A percentile compares a stretch with the other conserved stretches of the same genome.
These are phyloP conservation scores for Pholiota microspora DNA, from an alignment of 768 basidiomycete genomes.

Conservation along the genomic window DNA sequence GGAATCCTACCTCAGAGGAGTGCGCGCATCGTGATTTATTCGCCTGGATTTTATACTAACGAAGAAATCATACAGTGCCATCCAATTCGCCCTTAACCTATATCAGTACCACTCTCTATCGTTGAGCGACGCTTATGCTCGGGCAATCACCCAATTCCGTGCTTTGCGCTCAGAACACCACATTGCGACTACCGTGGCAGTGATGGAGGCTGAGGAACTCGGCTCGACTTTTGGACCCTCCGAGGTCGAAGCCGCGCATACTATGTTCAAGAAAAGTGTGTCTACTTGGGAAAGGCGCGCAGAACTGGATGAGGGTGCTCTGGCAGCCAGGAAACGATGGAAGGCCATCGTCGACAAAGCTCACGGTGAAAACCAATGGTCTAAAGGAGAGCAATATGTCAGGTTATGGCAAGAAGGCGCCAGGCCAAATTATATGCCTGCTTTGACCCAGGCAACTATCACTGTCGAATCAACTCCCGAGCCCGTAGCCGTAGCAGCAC, in stretches of 20 bases:
- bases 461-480: not conserved
- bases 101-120: slow-evolving; percentile 61
- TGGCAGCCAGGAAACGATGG: slow-evolving; percentile 75
- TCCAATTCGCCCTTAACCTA: slow-evolving; percentile 80
- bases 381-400: slow-evolving; percentile 71
- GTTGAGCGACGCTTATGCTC: slow-evolving; percentile 77
- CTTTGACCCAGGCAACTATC: slow-evolving; percentile 30
- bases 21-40: slow-evolving; percentile 37
- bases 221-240: slow-evolving; percentile 64
- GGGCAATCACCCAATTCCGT: slow-evolving; percentile 83
- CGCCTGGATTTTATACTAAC: slow-evolving; percentile 10
- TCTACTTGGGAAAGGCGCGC: slow-evolving; percentile 57
- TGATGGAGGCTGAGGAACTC: slow-evolving; percentile 73
- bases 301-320: slow-evolving; percentile 56
- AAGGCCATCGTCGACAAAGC: slow-evolving; percentile 57
- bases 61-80: slow-evolving; percentile 47
- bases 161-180: slow-evolving; percentile 84
- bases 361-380: slow-evolving; percentile 53
- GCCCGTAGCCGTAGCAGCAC: not conserved
- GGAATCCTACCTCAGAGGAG: slow-evolving; percentile 90
- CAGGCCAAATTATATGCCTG: slow-evolving; percentile 63
- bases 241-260: slow-evolving; percentile 60
- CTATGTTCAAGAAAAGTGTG: slow-evolving; percentile 59
- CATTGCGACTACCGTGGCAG: slow-evolving; percentile 72
- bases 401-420: slow-evolving; percentile 70